Evolutionary conservation across 2,329 filamentous ascomycete species (phyloP).

Genomic region (Emergomyces pasteurianus): DNA sequence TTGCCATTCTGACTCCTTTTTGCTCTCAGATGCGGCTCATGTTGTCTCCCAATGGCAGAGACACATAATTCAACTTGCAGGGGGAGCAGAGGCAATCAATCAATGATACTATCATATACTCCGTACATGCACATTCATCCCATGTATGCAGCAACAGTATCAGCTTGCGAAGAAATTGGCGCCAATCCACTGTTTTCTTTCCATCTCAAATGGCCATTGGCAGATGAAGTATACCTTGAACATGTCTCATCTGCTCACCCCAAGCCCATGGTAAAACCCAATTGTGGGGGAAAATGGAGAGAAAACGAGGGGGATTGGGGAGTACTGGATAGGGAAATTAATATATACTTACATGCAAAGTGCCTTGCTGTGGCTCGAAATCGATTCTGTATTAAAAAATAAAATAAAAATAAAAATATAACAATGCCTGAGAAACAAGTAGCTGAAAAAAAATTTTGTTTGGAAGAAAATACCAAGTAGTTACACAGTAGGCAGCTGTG

Average conservation of each 20-base stretch:
- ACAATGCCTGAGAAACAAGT: too few relatives aligned
- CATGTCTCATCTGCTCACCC: neutral
- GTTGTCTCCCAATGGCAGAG: too few relatives aligned
- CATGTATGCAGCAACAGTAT: neutral
- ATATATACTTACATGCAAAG: neutral
- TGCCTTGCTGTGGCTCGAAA: neutral
- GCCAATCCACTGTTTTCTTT: neutral
- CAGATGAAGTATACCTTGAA: neutral
- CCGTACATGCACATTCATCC: too few relatives aligned
- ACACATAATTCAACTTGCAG: neutral
- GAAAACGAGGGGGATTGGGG: neutral
- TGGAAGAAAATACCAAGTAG: too few relatives aligned
- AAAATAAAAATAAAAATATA: too few relatives aligned
- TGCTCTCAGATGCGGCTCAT: too few relatives aligned
- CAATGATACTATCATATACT: too few relatives aligned
- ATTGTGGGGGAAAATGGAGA: neutral
- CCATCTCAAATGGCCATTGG: neutral
- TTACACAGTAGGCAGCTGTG: too few relatives aligned
- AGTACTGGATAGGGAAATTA: neutral
- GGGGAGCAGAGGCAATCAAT: neutral
- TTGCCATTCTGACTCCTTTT: neutral
- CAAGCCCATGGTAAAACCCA: neutral
- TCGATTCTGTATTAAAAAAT: neutral
- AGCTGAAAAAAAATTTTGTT: too few relatives aligned
- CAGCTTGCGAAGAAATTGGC: neutral